Evolutionary conservation across 768 basidiomycete genomes (phyloP).

Genomic region (Trametes gibbosa): DNA sequence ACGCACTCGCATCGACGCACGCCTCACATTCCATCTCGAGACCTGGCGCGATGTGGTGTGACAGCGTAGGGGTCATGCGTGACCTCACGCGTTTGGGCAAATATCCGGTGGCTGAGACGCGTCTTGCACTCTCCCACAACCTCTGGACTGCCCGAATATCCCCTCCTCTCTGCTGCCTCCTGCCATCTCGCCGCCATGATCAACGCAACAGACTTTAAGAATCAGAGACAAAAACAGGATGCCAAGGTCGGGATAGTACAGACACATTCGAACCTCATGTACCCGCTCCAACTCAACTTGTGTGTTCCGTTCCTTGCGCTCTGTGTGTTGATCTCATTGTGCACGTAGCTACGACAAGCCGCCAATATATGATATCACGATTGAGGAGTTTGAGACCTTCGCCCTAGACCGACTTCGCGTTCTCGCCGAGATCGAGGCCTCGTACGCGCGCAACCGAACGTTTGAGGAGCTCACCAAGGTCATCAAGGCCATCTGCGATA

Average conservation of each 20-base stretch:
- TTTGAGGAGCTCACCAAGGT: conserved; percentile 73
- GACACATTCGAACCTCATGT: conserved; percentile 35
- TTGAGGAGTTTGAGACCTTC: conserved; percentile 93
- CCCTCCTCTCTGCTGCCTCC: neutral
- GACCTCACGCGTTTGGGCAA: conserved; percentile 14
- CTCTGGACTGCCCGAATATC: neutral
- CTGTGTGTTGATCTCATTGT: conserved; percentile 3
- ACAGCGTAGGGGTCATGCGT: conserved; percentile 14
- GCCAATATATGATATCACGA: conserved; percentile 82
- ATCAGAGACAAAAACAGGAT: neutral
- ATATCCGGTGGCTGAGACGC: conserved; percentile 10
- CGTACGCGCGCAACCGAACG: conserved; percentile 77
- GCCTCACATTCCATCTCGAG: neutral
- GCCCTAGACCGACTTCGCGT: conserved; percentile 87
- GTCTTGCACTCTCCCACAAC: neutral
- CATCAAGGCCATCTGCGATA: conserved; percentile 60
- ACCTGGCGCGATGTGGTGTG: neutral
- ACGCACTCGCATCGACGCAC: neutral
- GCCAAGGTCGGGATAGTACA: conserved; percentile 22
- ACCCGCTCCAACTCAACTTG: conserved; percentile 81
- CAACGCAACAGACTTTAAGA: neutral
- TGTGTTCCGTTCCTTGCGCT: conserved; percentile 32
- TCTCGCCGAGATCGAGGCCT: conserved; percentile 89
- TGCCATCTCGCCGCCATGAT: no score
- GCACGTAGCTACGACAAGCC: conserved; percentile 75